Base-by-base conservation (phyloP, 441 rosid species). In the Erysimum pusillum region DNA sequence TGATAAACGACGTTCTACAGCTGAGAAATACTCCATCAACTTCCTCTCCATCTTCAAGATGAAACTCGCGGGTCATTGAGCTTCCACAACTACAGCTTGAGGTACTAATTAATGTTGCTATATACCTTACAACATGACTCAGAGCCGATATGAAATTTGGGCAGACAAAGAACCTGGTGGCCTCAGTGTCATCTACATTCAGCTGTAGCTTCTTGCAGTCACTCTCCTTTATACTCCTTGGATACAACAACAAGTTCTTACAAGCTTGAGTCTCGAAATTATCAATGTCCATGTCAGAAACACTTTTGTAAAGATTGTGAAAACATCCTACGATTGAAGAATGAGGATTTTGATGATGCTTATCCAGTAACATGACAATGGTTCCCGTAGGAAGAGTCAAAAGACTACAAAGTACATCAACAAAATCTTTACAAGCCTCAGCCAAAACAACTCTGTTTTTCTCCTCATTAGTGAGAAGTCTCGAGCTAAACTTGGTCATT, bases 331-430 rank as follows among this genome's bases (percentile, higher is more conserved):
- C 57, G 12, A 53, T 11, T 3, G 59, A 22, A 25, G 56, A 12
- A 58, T 67, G 57, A 1, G 58, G 41, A 17, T 45, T 60, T 22
- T 18, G 49, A 22, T 22, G 25, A 64, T 65, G 69, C 53, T 69
- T 68, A 28, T 74, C 68, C 2, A 74, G 57, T 49, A 79, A 34
- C 54, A 73, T 69, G 38, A 74, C 68, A 32, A 74, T 79, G 18
- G 76, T 74, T 7, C 82, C 75, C 75, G 74, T 62, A 0, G 79
- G 75, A 4, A 79, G 75, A 25, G 75, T 61, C 48, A 79, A 31
- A 20, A 79, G 64, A 32, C 75, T 57, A 41, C 51, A 63, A 4
- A 74, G 75, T 9, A 62, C 38, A 25, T 78, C 75, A 35, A 56
- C 78, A 52, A 78, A 73, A 28, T 73, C 81, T 34, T 44, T 74